Base-by-base conservation (phyloP, 495 filamentous ascomycete genomes). In the Paragyromitra xinjiangensis region DNA sequence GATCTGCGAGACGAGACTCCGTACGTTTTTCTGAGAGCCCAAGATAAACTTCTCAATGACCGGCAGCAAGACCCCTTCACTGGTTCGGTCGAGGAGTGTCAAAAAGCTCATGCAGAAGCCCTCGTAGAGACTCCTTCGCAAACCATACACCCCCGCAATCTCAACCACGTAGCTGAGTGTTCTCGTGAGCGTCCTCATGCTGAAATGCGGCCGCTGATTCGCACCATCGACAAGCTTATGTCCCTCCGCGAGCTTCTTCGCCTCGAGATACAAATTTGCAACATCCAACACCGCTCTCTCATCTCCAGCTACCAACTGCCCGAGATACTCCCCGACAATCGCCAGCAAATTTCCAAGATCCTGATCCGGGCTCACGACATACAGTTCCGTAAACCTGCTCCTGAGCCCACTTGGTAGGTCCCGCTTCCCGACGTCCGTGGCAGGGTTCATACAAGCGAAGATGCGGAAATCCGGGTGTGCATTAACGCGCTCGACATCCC, bases 71-170 rank as follows among this genome's bases (percentile, higher is more conserved):
- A 92, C 85, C 59, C 86, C 85, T 78, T 95, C 93, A 0, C 95
- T 98, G 29, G 91, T 88, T 80, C 88, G 86, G 78, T 94, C 89
- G 19, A 99, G 86, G 24, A 96, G 86, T 0, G 96, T 98, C 45
- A 96, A 84, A 75, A 98, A 99, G 73, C 93, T 93, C 96, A 99
- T 98, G n/a, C 92, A 94, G 83, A 98, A 98, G 0, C 96, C 96
- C 85, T 99, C 96, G 79, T 92, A 97, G 6, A 98, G 84, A 34
- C 94, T 92, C 76, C 96, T 85, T 7, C 95, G 90, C 42, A 98
- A 85, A n/a, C 93, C 93, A 84, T 97, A 98, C 3, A 92, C 87
- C 3, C 94, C 89, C 0, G 91, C 89, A 75, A 97, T 92, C 69
- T 96, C 92, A 75, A 89, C 88, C 50, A 94, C 93, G 83, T 97